phyloP scores from a whole-genome alignment of 768 basidiomycete species.

The Hygrophorus russula region DNA sequence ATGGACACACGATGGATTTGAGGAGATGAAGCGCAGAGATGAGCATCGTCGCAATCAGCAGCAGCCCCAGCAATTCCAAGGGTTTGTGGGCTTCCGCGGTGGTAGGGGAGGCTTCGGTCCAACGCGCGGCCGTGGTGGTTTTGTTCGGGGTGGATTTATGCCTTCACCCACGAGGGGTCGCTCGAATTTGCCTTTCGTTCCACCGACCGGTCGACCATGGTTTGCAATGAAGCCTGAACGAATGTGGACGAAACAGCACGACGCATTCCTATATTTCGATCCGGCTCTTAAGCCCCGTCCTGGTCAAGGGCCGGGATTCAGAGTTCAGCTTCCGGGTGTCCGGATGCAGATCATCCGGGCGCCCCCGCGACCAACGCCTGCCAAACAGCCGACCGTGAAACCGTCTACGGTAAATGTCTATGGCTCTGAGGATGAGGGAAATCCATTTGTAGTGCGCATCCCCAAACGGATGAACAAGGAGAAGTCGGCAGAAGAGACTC shows the following conservation, averaged over 20 bases:
- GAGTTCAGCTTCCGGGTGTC: conserved; percentile 53
- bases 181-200: conserved; percentile 16
- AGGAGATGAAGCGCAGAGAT: conserved; percentile 74
- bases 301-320: conserved; percentile 41
- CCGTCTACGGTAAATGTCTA: conserved; percentile 12
- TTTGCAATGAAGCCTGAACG: conserved; percentile 69
- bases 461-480: conserved; percentile 30
- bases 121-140: conserved; percentile 35
- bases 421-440: conserved; percentile 32
- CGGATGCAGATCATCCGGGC: conserved; percentile 32
- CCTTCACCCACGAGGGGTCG: conserved; percentile 18
- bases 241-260: conserved; percentile 77
- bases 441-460: conserved; percentile 41
- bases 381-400: conserved; percentile 11
- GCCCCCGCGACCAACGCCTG: conserved; percentile 12
- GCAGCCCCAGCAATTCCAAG: conserved; percentile 22
- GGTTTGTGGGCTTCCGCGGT: conserved; percentile 28
- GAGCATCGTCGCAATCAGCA: conserved; percentile 36
- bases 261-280: conserved; percentile 63
- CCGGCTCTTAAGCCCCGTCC: conserved; percentile 43
- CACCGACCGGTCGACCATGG: conserved; percentile 42
- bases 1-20: conserved; percentile 84
- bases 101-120: conserved; percentile 34
- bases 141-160: conserved; percentile 28
- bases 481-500: conserved; percentile 13